Conservation (phyloP, 1,284 basidiomycete species). For the Marasmius oreades region DNA sequence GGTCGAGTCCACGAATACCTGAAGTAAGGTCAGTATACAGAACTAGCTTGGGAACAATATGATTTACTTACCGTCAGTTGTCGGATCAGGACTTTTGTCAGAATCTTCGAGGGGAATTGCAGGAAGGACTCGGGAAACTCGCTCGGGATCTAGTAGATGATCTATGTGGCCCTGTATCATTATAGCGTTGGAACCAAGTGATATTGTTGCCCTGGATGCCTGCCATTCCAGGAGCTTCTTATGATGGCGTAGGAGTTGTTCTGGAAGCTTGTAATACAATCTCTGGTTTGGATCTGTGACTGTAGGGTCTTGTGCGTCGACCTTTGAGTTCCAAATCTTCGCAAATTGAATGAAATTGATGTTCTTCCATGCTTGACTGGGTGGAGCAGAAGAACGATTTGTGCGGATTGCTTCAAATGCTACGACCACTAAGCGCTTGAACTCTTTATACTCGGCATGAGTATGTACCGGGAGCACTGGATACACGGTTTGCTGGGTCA, state of each 20-base stretch:
- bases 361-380: slow-evolving; percentile 2
- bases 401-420: neutral
- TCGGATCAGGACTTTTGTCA: slow-evolving; percentile 3
- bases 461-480: slow-evolving; percentile 11
- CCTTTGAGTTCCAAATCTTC: slow-evolving; percentile 9
- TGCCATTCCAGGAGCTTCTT: slow-evolving; percentile 7
- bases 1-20: slow-evolving; percentile 6
- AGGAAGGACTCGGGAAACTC: slow-evolving; percentile 1
- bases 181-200: neutral
- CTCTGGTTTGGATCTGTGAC: slow-evolving; percentile 7
- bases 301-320: slow-evolving; percentile 1
- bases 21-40: neutral
- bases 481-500: slow-evolving; percentile 7
- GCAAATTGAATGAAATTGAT: slow-evolving; percentile 8
- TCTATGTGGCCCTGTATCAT: neutral
- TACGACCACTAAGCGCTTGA: neutral
- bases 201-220: slow-evolving; percentile 18
- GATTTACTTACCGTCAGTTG: slow-evolving; percentile 1
- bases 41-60: neutral
- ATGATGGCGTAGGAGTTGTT: slow-evolving; percentile 13
- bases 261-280: slow-evolving; percentile 15
- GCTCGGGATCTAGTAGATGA: neutral
- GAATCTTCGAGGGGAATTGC: neutral
- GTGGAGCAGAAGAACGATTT: neutral
- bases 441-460: slow-evolving; percentile 7